Base-by-base conservation (phyloP, 2,329 filamentous ascomycete genomes). In the Pseudogymnoascus pannorum region DNA sequence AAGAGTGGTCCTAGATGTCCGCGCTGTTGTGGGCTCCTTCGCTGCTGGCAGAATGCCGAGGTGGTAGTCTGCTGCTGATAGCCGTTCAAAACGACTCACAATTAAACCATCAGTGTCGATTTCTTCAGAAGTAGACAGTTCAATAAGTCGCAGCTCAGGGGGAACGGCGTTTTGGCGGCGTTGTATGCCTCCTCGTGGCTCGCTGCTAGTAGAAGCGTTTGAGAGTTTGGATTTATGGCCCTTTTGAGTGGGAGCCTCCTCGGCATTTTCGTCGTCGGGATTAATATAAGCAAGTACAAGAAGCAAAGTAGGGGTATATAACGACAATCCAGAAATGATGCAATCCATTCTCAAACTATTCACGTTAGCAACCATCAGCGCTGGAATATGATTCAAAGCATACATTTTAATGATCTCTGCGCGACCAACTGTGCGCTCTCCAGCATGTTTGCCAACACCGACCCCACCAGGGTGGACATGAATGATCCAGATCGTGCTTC, bases 391-490 rank as follows among this genome's bases (percentile, higher is more conserved):
- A 6, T n/a, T 3, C 7, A 26, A 31, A 11, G 82, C 89, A 82
- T 73, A 95, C 90, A 93, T 92, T 75, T 96, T 95, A 64, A 91
- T 86, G 72, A 97, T 93, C 72, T 97, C 91, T 58, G 91, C 92
- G 67, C 86, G 87, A 29, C 91, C 93, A 67, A 88, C 82, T 54
- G 84, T 87, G 70, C 81, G 86, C 70, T 91, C 87, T 58, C 87
- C 86, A 33, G 81, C 83, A 69, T 87, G 78, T 69, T 85, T 89
- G 31, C 85, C 88, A 54, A 82, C 76, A 4, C 85, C 85, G 44
- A 83, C 72, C n/a, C 85, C 84, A 12, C 89, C 89, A 4, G 90
- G 86, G 71, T 92, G 88, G 16, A 99, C 88, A 72, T 97, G 88
- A 60, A 99, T 87, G 59, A 99, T 87, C 94, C 94, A 99, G 60